Base-by-base conservation (phyloP, 164 flowering plant species). In the Tetrastigma voinierianum region DNA sequence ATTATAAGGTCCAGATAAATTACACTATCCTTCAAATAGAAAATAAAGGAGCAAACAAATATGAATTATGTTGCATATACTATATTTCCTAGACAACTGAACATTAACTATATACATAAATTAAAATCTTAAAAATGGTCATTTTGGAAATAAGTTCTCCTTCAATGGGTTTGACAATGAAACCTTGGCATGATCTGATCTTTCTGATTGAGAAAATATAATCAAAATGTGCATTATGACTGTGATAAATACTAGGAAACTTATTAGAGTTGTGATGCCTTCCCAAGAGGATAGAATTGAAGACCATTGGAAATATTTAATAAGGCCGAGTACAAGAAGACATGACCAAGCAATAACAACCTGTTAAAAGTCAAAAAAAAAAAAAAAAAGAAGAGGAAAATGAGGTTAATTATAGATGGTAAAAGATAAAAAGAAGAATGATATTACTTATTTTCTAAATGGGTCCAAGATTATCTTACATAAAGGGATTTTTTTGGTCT, bases 191-290 rank as follows among this genome's bases (percentile, higher is more conserved):
- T 62, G 67, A 1, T 63, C 58, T 8, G 76, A 67, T 17, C 54
- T 64, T 18, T 67, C 44, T n/a, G 97, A 72, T 66, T 87, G 87
- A 16, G 97, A 80, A 70, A 76, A 83, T n/a, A 76, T 58, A 55
- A 91, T 82, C 45, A 91, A 80, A 15, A 85, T 72, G 52, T 87
- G 89, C 97, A 91, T 86, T 8, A 85, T 64, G 53, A 81, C n/a
- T 12, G 80, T 76, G 32, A 89, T 82, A 11, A 86, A 62, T 20
- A 69, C 78, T 73, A 91, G 67, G 58, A 78, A 72, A 49, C 69
- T 69, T 25, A 75, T 82, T 7, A 79, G 67, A 21, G 81, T 62
- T 46, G 79, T 82, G 63, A 86, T 65, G 70, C 86, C 90, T 76
- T 79, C 75, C 93, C 91, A 86, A 10, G 96, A 81, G 1, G 87